Conservation (phyloP, 179 eudicot genomes). For the Corrigiola litoralis region DNA sequence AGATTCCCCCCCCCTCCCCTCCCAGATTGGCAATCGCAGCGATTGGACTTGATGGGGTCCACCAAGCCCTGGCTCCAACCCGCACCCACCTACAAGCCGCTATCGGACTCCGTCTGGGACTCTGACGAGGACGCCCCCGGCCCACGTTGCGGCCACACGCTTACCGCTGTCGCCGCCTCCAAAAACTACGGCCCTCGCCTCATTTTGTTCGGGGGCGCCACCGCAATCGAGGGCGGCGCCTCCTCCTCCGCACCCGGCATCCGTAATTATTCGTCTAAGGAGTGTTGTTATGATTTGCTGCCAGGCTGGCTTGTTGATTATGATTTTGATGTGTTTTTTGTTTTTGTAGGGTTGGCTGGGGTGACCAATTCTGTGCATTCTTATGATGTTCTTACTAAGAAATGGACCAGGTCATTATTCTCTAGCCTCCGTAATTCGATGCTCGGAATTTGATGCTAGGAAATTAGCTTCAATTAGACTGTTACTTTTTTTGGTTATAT, state of each 20-base stretch:
- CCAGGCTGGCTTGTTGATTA: neutral
- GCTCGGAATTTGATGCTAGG: no score
- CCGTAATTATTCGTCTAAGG: no score
- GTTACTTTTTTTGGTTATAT: no score
- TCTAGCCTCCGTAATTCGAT: no score
- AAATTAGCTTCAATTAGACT: no score
- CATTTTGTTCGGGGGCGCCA: slow-evolving; percentile 93
- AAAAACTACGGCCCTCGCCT: slow-evolving; percentile 83
- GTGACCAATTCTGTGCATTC: slow-evolving; percentile 82
- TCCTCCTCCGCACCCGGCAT: slow-evolving; percentile 46
- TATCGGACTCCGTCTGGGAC: slow-evolving; percentile 69
- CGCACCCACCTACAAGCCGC: slow-evolving; percentile 63
- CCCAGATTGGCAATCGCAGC: neutral
- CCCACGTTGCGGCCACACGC: slow-evolving; percentile 76
- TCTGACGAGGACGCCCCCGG: slow-evolving; percentile 89
- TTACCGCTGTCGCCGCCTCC: slow-evolving; percentile 78
- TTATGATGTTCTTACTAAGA: slow-evolving; percentile 68
- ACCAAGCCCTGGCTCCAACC: slow-evolving; percentile 78
- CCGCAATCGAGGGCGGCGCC: slow-evolving; percentile 83
- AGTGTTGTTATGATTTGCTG: neutral
- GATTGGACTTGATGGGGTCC: slow-evolving; percentile 41
- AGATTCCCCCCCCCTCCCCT: no score
- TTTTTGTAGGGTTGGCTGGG: slow-evolving; percentile 72
- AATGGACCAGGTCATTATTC: slow-evolving; percentile 99
- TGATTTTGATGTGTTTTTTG: neutral